A percentile compares a stretch with the other conserved stretches of the same genome.
phyloP scores from a whole-genome alignment of 2,329 filamentous ascomycete genomes.

The Aspergillus japonicus region DNA sequence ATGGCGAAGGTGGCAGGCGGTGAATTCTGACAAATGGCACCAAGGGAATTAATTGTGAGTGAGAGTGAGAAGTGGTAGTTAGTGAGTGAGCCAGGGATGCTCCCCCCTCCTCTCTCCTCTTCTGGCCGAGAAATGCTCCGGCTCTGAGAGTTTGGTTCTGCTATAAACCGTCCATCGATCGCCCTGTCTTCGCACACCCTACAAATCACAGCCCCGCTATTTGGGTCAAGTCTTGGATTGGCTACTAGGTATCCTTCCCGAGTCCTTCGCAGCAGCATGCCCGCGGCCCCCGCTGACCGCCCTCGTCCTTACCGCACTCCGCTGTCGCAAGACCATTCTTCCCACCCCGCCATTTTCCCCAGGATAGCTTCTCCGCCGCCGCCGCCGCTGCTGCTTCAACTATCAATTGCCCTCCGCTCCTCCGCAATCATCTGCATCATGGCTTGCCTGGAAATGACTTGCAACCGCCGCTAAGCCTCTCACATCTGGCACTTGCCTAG shows the following conservation, averaged over 20 bases:
- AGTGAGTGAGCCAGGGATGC: too few relatives aligned
- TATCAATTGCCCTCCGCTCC: not conserved
- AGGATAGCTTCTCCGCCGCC: slow-evolving; percentile 2
- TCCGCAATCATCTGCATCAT: not conserved
- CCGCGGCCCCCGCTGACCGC: slow-evolving; percentile 3
- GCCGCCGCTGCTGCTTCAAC: not conserved
- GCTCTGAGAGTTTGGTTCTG: not conserved
- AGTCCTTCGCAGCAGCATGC: not conserved
- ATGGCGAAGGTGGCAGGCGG: not conserved
- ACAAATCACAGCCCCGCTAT: not conserved
- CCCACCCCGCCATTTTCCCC: not conserved
- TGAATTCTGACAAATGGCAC: not conserved
- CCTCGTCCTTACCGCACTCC: not conserved
- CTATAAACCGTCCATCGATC: not conserved
- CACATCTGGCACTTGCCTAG: not conserved
- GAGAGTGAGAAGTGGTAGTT: too few relatives aligned
- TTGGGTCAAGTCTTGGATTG: not conserved
- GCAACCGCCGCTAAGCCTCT: not conserved
- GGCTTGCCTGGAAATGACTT: not conserved
- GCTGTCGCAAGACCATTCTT: not conserved
- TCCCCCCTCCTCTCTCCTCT: not conserved
- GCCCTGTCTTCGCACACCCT: not conserved
- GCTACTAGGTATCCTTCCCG: not conserved
- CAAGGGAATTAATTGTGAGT: not conserved
- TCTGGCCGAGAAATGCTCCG: not conserved